phyloP scores from a whole-genome alignment of 371 early-diverging fungal genomes.

The Thermomucor indicae-seudaticae region DNA sequence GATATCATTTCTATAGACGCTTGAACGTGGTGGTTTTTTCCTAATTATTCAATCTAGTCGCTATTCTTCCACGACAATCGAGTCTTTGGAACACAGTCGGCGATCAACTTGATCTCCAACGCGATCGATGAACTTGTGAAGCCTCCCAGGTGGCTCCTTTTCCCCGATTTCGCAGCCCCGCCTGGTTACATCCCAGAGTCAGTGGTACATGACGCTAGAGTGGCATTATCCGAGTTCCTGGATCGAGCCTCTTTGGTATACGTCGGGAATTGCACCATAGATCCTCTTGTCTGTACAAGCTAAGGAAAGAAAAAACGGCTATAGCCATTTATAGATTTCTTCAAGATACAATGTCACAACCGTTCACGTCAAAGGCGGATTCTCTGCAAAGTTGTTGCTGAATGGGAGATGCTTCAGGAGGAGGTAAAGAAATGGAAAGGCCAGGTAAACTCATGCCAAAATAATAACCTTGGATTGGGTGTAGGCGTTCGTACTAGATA shows the following conservation, averaged over 20 bases:
- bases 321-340: conserved; percentile 53
- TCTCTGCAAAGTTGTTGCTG: conserved; percentile 51
- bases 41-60: conserved; percentile 8
- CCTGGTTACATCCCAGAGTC: conserved; percentile 8
- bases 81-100: conserved; percentile 27
- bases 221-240: conserved; percentile 18
- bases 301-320: no score
- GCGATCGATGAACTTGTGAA: conserved; percentile 26
- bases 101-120: conserved; percentile 13
- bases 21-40: neutral
- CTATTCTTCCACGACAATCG: conserved; percentile 26
- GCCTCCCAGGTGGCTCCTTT: conserved; percentile 31
- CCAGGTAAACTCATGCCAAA: neutral
- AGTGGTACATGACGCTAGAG: conserved; percentile 10
- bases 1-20: neutral
- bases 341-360: conserved; percentile 68
- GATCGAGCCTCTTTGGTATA: conserved; percentile 37
- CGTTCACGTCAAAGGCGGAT: conserved; percentile 66
- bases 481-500: conserved; percentile 23
- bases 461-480: neutral
- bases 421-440: conserved; percentile 19
- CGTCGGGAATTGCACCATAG: no score
- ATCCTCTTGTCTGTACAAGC: no score
- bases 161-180: neutral
- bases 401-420: conserved; percentile 68